A percentile compares a stretch with the other conserved stretches of the same genome.
phyloP scores from a whole-genome alignment of 1,284 basidiomycete species.

The Erythrobasidium hasegawianum region DNA sequence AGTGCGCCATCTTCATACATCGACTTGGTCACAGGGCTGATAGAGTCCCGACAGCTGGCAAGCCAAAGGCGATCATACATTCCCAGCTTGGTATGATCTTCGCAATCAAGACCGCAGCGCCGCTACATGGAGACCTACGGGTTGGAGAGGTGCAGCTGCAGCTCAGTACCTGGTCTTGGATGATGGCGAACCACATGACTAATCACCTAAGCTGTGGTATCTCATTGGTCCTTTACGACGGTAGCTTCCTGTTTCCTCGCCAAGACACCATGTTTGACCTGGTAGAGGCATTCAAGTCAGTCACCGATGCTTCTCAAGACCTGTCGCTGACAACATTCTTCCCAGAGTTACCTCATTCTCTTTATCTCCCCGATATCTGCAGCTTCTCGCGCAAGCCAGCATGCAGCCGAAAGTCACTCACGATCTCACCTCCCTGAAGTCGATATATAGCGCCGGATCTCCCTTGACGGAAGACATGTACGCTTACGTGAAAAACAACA shows the following conservation, averaged over 20 bases:
- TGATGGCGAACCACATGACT: conserved; percentile 67
- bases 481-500: conserved; percentile 69
- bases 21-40: no score
- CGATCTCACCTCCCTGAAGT: conserved; percentile 59
- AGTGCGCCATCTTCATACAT: no score
- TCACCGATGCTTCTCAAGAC: neutral
- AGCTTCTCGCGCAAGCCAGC: conserved; percentile 10
- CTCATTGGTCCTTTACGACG: conserved; percentile 78
- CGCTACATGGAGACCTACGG: conserved; percentile 66
- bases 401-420: conserved; percentile 62
- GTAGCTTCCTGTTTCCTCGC: conserved; percentile 70
- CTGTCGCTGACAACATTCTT: neutral
- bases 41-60: conserved; percentile 39
- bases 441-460: conserved; percentile 79
- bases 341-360: conserved; percentile 67
- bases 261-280: conserved; percentile 64
- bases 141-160: conserved; percentile 7
- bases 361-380: conserved; percentile 49
- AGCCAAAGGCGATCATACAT: conserved; percentile 62
- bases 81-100: conserved; percentile 83
- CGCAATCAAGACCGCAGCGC: conserved; percentile 74
- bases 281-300: conserved; percentile 57
- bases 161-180: conserved; percentile 44
- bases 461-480: conserved; percentile 70
- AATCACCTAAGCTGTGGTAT: conserved; percentile 66